These are phyloP conservation scores for Cryomyces minteri DNA, from an alignment of 495 filamentous ascomycete species.

Conservation along the genomic window DNA sequence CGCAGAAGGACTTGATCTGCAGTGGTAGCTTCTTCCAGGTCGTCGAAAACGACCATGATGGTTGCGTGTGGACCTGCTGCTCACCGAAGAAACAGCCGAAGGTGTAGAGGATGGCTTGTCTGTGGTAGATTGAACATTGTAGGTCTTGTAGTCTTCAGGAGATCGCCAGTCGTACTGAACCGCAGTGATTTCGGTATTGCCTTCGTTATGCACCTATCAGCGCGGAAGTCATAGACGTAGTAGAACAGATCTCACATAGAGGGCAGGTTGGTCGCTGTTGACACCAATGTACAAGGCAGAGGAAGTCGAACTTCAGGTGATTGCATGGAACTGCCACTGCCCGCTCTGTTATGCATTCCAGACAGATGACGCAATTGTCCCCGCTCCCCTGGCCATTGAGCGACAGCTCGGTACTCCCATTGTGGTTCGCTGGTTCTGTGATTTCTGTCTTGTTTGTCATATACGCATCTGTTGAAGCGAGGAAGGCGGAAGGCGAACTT, in stretches of 20 bases:
- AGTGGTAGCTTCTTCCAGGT: not conserved
- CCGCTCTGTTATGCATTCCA: conserved; percentile 53
- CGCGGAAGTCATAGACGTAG: not conserved
- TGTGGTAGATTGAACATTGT: conserved; percentile 21
- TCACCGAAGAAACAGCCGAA: conserved; percentile 1
- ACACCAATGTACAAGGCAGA: conserved; percentile 72
- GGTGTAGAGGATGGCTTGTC: conserved; percentile 16
- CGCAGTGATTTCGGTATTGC: conserved; percentile 47
- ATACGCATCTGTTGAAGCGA: no score
- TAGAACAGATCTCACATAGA: conserved; percentile 27
- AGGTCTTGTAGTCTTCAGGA: conserved; percentile 33
- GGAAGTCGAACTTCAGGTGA: conserved; percentile 67
- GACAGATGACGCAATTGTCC: conserved; percentile 47
- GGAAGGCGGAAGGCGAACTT: no score
- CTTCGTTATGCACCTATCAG: not conserved
- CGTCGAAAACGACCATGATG: no score
- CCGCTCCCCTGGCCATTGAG: not conserved
- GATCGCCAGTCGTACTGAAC: conserved; percentile 46
- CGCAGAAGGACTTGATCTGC: not conserved
- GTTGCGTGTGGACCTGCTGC: no score
- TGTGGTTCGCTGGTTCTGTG: not conserved
- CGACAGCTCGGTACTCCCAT: no score
- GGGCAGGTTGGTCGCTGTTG: conserved; percentile 57
- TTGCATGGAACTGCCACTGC: conserved; percentile 56
- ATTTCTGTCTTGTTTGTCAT: not conserved